phyloP scores from a whole-genome alignment of 1,284 basidiomycete genomes.

The Ceratobasidium sp. region DNA sequence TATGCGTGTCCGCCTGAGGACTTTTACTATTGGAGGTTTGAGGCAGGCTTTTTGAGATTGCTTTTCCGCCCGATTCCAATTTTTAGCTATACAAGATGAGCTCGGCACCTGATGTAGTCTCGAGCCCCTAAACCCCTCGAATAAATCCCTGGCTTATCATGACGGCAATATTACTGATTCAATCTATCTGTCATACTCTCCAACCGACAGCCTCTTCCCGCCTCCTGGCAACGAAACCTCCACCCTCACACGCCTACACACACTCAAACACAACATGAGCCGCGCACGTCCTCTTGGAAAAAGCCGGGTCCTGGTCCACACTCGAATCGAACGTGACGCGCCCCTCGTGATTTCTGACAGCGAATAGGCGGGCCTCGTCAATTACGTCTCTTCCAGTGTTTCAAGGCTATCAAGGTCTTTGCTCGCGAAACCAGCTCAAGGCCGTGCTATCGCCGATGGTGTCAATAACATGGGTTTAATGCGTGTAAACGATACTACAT shows the following conservation, averaged over 20 bases:
- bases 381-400: conserved; percentile 89
- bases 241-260: conserved; percentile 79
- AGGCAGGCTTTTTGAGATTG: not conserved
- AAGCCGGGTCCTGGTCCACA: conserved; percentile 95
- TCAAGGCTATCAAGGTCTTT: conserved; percentile 86
- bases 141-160: conserved; percentile 24
- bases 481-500: conserved; percentile 82
- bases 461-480: conserved; percentile 80
- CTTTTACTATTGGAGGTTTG: not conserved
- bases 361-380: conserved; percentile 88
- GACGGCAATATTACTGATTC: conserved; percentile 61
- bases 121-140: conserved; percentile 5
- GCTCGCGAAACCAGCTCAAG: conserved; percentile 93
- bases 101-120: conserved; percentile 17
- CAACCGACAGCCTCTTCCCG: conserved; percentile 54
- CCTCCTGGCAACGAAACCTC: conserved; percentile 66
- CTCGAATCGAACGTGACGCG: conserved; percentile 91
- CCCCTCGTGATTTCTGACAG: conserved; percentile 75
- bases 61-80: not conserved
- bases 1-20: not conserved
- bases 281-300: conserved; percentile 84
- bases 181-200: conserved; percentile 71
- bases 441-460: conserved; percentile 84
- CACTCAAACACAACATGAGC: conserved; percentile 90
- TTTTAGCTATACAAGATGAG: not conserved